phyloP scores from a whole-genome alignment of 495 filamentous ascomycete species.

The Sordaria brevicollis region DNA sequence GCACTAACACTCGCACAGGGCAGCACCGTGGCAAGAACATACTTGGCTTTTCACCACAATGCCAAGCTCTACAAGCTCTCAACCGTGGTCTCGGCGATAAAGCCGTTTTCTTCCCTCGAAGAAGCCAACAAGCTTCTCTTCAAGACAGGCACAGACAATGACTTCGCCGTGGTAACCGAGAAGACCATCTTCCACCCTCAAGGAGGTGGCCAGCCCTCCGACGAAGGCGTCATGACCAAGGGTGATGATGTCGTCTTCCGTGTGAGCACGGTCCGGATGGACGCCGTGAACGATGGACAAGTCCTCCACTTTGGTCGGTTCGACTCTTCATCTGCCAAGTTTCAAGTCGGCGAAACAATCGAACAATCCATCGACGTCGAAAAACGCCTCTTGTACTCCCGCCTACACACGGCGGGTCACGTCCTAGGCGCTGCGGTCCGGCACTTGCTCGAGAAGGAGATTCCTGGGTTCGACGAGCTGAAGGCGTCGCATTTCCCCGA shows the following conservation, averaged over 20 bases:
- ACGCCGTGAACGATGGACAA: conserved; percentile 30
- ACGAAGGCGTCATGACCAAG: conserved; percentile 41
- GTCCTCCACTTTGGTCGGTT: conserved; percentile 52
- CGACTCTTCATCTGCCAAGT: conserved; percentile 9
- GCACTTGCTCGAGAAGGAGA: conserved; percentile 38
- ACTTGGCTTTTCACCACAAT: conserved; percentile 46
- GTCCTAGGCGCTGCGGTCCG: conserved; percentile 49
- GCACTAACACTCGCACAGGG: neutral
- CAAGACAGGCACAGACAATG: conserved; percentile 31
- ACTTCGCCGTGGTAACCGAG: conserved; percentile 41
- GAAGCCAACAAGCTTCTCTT: conserved; percentile 38
- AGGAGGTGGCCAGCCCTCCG: conserved; percentile 56
- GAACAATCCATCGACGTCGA: conserved; percentile 42
- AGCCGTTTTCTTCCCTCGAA: conserved; percentile 34
- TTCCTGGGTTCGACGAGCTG: conserved; percentile 43
- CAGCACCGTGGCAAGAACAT: conserved; percentile 27
- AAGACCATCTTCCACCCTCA: conserved; percentile 59
- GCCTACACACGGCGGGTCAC: conserved; percentile 56
- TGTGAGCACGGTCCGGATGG: conserved; percentile 42
- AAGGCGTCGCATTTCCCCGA: conserved; percentile 57
- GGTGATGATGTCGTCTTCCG: conserved; percentile 25
- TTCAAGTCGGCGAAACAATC: conserved; percentile 29
- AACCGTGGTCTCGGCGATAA: conserved; percentile 33
- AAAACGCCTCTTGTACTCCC: conserved; percentile 46
- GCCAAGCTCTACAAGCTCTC: conserved; percentile 35